A percentile compares a stretch with the other conserved stretches of the same genome.
These are phyloP conservation scores for Fusarium hainanense DNA, from an alignment of 2,329 filamentous ascomycete genomes.

Conservation along the genomic window DNA sequence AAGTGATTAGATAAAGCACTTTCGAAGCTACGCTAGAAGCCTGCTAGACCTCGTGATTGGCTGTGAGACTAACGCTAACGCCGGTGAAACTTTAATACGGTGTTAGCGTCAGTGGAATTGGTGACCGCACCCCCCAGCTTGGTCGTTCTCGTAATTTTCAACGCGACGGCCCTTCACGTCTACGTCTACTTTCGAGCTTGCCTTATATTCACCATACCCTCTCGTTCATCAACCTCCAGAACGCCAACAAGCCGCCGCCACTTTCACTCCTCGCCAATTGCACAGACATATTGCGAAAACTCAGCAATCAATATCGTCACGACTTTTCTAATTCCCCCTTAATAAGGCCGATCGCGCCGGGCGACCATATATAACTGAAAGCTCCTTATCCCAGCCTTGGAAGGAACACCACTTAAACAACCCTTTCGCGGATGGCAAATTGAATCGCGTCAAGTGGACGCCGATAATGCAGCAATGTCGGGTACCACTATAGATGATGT, in stretches of 20 bases:
- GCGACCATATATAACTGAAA: slow-evolving; percentile 33
- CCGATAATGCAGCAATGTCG: slow-evolving; percentile 69
- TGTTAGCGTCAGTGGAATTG: slow-evolving; percentile 58
- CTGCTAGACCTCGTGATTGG: slow-evolving; percentile 1
- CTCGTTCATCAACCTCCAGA: slow-evolving; percentile 3
- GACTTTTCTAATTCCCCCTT: background rate
- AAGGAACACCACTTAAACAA: slow-evolving; percentile 34
- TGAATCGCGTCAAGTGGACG: slow-evolving; percentile 51
- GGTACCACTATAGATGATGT: slow-evolving; percentile 70
- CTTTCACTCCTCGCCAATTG: background rate
- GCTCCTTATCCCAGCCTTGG: slow-evolving; percentile 32
- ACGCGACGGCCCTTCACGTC: slow-evolving; percentile 48
- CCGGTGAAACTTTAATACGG: slow-evolving; percentile 52
- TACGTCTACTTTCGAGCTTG: slow-evolving; percentile 24
- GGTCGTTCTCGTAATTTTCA: slow-evolving; percentile 55
- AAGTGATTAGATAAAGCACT: slow-evolving; percentile 22
- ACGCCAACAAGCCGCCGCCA: background rate
- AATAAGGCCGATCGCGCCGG: slow-evolving; percentile 33
- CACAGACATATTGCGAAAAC: background rate
- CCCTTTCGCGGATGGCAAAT: slow-evolving; percentile 51
- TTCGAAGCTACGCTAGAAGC: background rate
- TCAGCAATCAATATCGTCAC: background rate
- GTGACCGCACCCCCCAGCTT: slow-evolving; percentile 54
- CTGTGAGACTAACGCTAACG: slow-evolving; percentile 17
- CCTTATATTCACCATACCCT: background rate